Conservation (phyloP, 2,329 filamentous ascomycete genomes). For the Pestalotiopsis sp. region DNA sequence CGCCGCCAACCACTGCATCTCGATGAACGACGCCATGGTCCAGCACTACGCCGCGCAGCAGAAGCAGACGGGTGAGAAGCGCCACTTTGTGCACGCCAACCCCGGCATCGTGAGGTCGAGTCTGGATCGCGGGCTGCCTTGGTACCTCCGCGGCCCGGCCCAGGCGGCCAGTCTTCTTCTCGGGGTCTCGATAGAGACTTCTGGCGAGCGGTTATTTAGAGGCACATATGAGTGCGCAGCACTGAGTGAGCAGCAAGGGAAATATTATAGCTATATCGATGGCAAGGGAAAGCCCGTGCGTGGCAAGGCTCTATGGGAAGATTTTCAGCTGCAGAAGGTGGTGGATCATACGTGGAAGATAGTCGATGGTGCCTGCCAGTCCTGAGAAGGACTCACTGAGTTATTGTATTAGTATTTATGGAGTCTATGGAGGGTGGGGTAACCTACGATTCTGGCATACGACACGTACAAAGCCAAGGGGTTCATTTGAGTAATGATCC, state of each 20-base stretch:
- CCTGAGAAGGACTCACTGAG: background rate
- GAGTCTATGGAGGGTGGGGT: no score
- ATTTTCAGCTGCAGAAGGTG: conserved; percentile 29
- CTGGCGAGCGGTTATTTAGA: conserved; percentile 27
- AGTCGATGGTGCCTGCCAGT: background rate
- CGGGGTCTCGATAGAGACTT: conserved; percentile 26
- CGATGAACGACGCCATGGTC: conserved; percentile 41
- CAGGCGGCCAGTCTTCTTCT: conserved; percentile 21
- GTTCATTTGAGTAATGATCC: no score
- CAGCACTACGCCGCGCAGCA: conserved; percentile 33
- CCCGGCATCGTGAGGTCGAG: conserved; percentile 41
- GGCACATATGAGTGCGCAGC: conserved; percentile 19
- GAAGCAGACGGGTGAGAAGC: conserved; percentile 17
- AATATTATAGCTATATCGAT: conserved; percentile 30
- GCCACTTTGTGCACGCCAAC: conserved; percentile 40
- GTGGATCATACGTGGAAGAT: conserved; percentile 16
- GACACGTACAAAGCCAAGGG: background rate
- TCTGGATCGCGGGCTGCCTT: conserved; percentile 30
- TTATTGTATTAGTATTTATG: no score
- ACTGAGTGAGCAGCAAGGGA: conserved; percentile 19
- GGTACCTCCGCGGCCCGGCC: conserved; percentile 23
- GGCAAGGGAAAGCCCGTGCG: conserved; percentile 27
- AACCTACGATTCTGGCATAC: background rate
- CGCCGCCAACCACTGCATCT: conserved; percentile 37
- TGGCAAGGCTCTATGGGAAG: conserved; percentile 28